Evolutionary conservation across 352 stramenopile species (phyloP).

Genomic region (Globisporangium barbulae): DNA sequence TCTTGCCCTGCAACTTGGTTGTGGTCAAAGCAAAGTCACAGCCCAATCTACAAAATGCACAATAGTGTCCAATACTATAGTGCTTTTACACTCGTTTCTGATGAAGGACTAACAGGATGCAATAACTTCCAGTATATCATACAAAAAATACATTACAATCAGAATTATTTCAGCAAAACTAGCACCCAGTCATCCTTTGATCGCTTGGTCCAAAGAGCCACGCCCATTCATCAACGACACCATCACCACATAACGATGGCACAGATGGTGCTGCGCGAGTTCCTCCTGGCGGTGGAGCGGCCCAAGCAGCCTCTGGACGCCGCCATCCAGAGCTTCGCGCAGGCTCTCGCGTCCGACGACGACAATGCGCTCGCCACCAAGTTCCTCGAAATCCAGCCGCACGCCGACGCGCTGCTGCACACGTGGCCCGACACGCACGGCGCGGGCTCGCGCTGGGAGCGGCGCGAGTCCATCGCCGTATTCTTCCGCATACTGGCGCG

Average conservation of each 20-base stretch:
- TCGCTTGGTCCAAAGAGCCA: neutral
- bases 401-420: conserved; percentile 53
- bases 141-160: neutral
- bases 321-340: conserved; percentile 39
- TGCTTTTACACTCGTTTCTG: neutral
- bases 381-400: conserved; percentile 55
- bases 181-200: neutral
- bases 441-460: conserved; percentile 49
- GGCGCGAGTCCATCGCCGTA: conserved; percentile 62
- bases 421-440: conserved; percentile 61
- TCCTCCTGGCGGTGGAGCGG: conserved; percentile 63
- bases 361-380: conserved; percentile 15
- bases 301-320: conserved; percentile 56
- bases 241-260: conserved; percentile 2
- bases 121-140: neutral
- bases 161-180: neutral
- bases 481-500: conserved; percentile 58
- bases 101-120: neutral
- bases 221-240: neutral
- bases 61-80: neutral
- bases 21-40: neutral
- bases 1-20: neutral
- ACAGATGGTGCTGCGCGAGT: conserved; percentile 48
- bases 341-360: conserved; percentile 14
- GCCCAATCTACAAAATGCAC: neutral